phyloP scores from a whole-genome alignment of 306 rosid genomes.

The Lathyrus aphaca region DNA sequence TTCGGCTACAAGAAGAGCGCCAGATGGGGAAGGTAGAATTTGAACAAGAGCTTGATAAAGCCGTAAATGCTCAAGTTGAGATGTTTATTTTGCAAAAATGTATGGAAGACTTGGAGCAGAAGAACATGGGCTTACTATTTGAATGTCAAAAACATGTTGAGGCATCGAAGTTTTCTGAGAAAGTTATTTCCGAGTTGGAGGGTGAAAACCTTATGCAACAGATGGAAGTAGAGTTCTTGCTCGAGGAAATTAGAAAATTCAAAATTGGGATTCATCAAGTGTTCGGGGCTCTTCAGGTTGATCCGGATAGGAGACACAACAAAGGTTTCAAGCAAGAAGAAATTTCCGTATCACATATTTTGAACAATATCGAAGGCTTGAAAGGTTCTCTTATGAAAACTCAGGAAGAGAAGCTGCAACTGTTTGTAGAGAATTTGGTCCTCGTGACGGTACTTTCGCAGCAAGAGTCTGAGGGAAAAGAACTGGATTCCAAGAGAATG shows the following conservation, averaged over 20 bases:
- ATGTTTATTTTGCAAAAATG: constrained; percentile 90
- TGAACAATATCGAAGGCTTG: constrained; percentile 64
- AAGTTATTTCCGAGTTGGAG: constrained; percentile 87
- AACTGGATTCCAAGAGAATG: constrained; percentile 52
- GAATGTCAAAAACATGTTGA: constrained; percentile 81
- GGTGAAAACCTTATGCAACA: constrained; percentile 92
- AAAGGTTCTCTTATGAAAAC: constrained; percentile 60
- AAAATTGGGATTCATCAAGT: constrained; percentile 65
- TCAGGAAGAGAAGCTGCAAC: constrained; percentile 76
- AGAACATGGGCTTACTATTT: constrained; percentile 57
- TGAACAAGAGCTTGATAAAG: constrained; percentile 84
- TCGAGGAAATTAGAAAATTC: constrained; percentile 78
- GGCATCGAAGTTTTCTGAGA: constrained; percentile 73
- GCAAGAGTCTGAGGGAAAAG: constrained; percentile 58
- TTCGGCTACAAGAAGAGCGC: constrained; percentile 64
- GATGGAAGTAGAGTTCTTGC: constrained; percentile 77
- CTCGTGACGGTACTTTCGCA: constrained; percentile 67
- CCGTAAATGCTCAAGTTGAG: constrained; percentile 92
- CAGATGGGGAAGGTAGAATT: constrained; percentile 73
- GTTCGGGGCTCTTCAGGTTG: constrained; percentile 69
- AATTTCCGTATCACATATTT: constrained; percentile 51
- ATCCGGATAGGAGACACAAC: constrained; percentile 43
- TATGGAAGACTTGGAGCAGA: constrained; percentile 89
- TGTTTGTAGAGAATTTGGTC: constrained; percentile 73
- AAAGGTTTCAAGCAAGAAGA: constrained; percentile 58